A percentile compares a stretch with the other conserved stretches of the same genome.
These are phyloP conservation scores for Paecilomyces dactylethromorphus DNA, from an alignment of 2,329 filamentous ascomycete species.

Conservation along the genomic window DNA sequence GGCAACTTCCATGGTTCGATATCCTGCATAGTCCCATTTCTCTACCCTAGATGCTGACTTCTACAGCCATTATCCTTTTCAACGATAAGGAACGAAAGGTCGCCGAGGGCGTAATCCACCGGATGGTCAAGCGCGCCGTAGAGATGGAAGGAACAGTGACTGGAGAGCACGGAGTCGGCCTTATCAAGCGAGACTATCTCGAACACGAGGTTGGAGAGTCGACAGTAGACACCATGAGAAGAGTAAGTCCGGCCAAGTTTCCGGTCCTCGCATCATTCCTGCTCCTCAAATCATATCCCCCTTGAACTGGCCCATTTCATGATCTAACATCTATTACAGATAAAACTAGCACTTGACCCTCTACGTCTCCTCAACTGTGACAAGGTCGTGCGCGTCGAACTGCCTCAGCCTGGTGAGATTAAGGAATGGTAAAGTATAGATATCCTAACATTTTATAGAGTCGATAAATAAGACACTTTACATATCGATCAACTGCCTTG, in stretches of 20 bases:
- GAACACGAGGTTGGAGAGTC: conserved; percentile 55
- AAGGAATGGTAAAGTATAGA: conserved; percentile 37
- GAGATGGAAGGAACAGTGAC: conserved; percentile 67
- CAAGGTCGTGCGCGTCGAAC: conserved; percentile 55
- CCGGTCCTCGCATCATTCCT: neutral
- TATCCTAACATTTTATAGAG: too few relatives aligned
- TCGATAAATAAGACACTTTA: too few relatives aligned
- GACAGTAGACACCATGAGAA: conserved; percentile 60
- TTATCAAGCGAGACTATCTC: conserved; percentile 62
- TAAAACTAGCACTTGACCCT: conserved; percentile 61
- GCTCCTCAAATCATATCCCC: conserved; percentile 1
- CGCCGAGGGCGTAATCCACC: conserved; percentile 55
- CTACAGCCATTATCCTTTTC: conserved; percentile 55
- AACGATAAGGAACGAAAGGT: conserved; percentile 51
- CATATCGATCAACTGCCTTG: too few relatives aligned
- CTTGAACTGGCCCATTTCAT: neutral
- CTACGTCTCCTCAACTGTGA: conserved; percentile 60
- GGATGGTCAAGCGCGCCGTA: conserved; percentile 64
- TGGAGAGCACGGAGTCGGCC: conserved; percentile 64
- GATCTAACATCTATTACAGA: conserved; percentile 29
- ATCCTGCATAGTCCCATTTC: conserved; percentile 11
- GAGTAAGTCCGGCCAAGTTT: conserved; percentile 35
- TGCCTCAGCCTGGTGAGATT: conserved; percentile 43
- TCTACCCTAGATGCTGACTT: neutral
- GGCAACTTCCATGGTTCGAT: conserved; percentile 63